Evolutionary conservation across 2,329 filamentous ascomycete species (phyloP), one percentile per base, ranked within the genome.

Genomic region (Microcyclospora tardicrescens): DNA sequence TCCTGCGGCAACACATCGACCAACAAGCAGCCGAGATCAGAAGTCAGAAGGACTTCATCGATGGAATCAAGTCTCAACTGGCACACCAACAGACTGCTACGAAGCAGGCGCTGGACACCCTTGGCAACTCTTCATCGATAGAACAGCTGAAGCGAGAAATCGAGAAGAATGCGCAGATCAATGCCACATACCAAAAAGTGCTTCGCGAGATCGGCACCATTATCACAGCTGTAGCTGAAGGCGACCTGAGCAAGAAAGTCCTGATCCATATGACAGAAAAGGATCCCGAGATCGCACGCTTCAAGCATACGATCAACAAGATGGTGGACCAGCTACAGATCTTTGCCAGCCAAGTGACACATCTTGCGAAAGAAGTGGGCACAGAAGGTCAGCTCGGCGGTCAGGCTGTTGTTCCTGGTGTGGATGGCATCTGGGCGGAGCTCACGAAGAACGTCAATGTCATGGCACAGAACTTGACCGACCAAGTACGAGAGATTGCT

Each of bases 311-410:
- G 45, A 96, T 96, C 67, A 96, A 96, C 61, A 93, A 84, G 50
- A 96, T 96, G 89, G 93, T 96, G 77, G 89, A 96, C 58, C 89
- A 95, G 62, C 72, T 96, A 43, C 87, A 95, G 59, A 84, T 93
- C 43, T 96, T 96, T 62, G 89, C 89, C 48, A 93, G 84, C 61
- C 87, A 96, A 66, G 89, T 96, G 55, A 95, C 89, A 28, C 81
- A 85, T 50, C 79, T 96, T 50, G 89, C 89, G 38, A 83, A 85
- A 60, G 89, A 96, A 63, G 89, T 96, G 67, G 89, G 89, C 51
- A 96, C 89, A 10, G 87, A 96, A 61, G 89, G 89, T 56, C 81
- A 91, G 46, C 77, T 96, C 32, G 89, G 89, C 53, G 89, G 89
- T 33, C 89, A 96, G 61, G 89, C 89, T 42, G 81, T 86, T 60